Conservation (phyloP, 192 early-diverging fungal genomes). For the Coemansia sp. region DNA sequence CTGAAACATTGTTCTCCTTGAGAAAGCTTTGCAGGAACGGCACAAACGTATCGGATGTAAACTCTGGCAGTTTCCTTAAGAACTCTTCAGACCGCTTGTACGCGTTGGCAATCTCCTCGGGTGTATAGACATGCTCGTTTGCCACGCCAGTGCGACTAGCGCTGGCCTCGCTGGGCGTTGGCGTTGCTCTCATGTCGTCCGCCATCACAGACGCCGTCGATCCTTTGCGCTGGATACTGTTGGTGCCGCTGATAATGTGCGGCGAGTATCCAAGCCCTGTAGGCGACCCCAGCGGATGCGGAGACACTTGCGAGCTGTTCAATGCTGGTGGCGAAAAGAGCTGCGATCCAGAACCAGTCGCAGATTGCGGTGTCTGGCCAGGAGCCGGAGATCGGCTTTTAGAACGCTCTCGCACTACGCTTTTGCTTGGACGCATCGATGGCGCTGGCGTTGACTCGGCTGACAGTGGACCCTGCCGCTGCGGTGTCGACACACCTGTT, state of each 20-base stretch:
- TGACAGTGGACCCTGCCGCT: conserved; percentile 14
- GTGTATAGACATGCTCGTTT: conserved; percentile 18
- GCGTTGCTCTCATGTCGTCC: conserved; percentile 38
- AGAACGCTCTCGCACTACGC: conserved; percentile 33
- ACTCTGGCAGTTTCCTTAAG: conserved; percentile 31
- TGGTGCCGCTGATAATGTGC: conserved; percentile 9
- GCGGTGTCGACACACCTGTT: conserved; percentile 21
- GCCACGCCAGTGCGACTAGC: conserved; percentile 3
- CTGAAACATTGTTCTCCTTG: conserved; percentile 36
- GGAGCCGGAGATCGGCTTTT: conserved; percentile 46
- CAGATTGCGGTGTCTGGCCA: conserved; percentile 4
- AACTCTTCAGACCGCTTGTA: conserved; percentile 43
- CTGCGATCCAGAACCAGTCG: conserved; percentile 1
- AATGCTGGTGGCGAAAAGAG: conserved; percentile 34
- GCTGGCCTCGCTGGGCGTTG: conserved; percentile 42
- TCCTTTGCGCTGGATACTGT: conserved; percentile 30
- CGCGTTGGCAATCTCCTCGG: conserved; percentile 48
- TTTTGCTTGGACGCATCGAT: conserved; percentile 16
- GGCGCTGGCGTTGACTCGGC: conserved; percentile 1
- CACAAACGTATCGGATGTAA: conserved; percentile 39
- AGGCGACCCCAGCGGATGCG: conserved; percentile 23
- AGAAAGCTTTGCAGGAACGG: conserved; percentile 46
- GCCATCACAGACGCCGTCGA: conserved; percentile 31
- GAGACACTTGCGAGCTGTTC: conserved; percentile 13
- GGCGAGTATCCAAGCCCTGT: conserved; percentile 20